Percentiles rank a stretch among this genome's conserved stretches.
Evolutionary conservation across 2,329 filamentous ascomycete genomes (phyloP).

Genomic region (Ilyonectria mors-panacis): DNA sequence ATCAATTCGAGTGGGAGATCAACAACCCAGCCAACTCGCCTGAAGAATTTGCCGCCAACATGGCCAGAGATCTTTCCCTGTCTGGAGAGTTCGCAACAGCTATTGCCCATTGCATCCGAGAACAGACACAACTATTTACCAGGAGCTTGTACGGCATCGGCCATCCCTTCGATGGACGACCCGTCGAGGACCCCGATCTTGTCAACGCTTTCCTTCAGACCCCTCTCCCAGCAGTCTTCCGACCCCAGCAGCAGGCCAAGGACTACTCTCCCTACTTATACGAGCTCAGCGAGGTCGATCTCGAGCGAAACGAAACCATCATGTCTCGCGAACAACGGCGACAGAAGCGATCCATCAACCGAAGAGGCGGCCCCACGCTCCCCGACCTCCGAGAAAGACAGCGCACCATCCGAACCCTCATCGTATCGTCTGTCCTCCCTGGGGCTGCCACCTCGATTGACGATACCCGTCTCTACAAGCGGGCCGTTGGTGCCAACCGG

Average conservation of each 20-base stretch:
- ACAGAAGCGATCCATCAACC: slow-evolving; percentile 95
- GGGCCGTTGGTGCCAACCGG: slow-evolving; percentile 72
- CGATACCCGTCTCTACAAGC: slow-evolving; percentile 89
- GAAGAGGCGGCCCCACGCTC: slow-evolving; percentile 90
- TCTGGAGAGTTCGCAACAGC: slow-evolving; percentile 97
- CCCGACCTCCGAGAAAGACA: slow-evolving; percentile 98
- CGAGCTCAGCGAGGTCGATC: slow-evolving; percentile 90
- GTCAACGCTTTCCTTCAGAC: slow-evolving; percentile 88
- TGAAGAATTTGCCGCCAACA: slow-evolving; percentile 91
- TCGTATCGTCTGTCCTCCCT: slow-evolving; percentile 93
- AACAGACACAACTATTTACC: slow-evolving; percentile 95
- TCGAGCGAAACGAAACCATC: slow-evolving; percentile 92
- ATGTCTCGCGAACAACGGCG: slow-evolving; percentile 94
- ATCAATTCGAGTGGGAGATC: slow-evolving; percentile 99
- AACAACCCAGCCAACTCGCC: slow-evolving; percentile 95
- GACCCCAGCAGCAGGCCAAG: slow-evolving; percentile 92
- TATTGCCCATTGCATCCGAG: slow-evolving; percentile 97
- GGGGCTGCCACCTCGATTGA: slow-evolving; percentile 86
- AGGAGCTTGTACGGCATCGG: slow-evolving; percentile 93
- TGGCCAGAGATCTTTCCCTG: slow-evolving; percentile 91
- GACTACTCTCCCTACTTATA: slow-evolving; percentile 95
- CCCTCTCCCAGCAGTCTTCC: slow-evolving; percentile 85
- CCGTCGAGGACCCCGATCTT: slow-evolving; percentile 92
- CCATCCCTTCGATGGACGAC: slow-evolving; percentile 94
- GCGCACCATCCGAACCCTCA: slow-evolving; percentile 90